phyloP scores from a whole-genome alignment of 805 yeast species.

The Zygotorulaspora chibaensis region DNA sequence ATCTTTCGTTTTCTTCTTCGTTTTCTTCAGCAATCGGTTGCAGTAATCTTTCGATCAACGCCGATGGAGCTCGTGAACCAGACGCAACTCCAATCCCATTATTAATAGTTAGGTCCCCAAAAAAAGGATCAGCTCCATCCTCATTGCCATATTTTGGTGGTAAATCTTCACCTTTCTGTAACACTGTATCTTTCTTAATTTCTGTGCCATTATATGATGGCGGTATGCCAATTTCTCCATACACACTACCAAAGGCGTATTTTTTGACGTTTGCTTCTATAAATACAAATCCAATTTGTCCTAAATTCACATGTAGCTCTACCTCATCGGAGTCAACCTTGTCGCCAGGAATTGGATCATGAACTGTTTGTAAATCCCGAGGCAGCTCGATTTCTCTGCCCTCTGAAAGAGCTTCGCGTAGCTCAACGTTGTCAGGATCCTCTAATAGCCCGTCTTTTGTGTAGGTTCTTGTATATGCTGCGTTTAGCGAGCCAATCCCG shows the following conservation, averaged over 20 bases:
- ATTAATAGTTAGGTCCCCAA: constrained; percentile 34
- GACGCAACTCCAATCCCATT: constrained; percentile 10
- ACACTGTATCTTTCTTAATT: constrained; percentile 45
- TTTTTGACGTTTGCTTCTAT: constrained; percentile 81
- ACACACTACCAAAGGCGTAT: constrained; percentile 63
- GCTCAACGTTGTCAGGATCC: constrained; percentile 33
- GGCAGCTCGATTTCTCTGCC: constrained; percentile 23
- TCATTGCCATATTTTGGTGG: constrained; percentile 67
- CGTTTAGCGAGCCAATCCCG: constrained; percentile 38
- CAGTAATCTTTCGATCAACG: not conserved
- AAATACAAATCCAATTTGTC: constrained; percentile 74
- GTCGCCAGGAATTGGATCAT: constrained; percentile 19
- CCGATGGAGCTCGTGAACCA: constrained; percentile 1
- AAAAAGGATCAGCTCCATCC: constrained; percentile 39
- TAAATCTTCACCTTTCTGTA: constrained; percentile 67
- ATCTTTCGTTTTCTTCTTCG: constrained; percentile 13
- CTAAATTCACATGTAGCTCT: constrained; percentile 60
- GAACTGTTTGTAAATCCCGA: constrained; percentile 23
- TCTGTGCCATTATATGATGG: constrained; percentile 43
- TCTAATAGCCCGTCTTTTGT: constrained; percentile 34
- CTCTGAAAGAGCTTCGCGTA: constrained; percentile 26
- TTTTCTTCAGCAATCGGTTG: constrained; percentile 6
- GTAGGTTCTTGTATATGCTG: constrained; percentile 37
- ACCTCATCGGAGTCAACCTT: constrained; percentile 29
- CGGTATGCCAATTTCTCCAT: constrained; percentile 43